Evolutionary conservation across 371 early-diverging fungal genomes (phyloP), one percentile per base, ranked within the genome.

Genomic region (Mucor saturninus): DNA sequence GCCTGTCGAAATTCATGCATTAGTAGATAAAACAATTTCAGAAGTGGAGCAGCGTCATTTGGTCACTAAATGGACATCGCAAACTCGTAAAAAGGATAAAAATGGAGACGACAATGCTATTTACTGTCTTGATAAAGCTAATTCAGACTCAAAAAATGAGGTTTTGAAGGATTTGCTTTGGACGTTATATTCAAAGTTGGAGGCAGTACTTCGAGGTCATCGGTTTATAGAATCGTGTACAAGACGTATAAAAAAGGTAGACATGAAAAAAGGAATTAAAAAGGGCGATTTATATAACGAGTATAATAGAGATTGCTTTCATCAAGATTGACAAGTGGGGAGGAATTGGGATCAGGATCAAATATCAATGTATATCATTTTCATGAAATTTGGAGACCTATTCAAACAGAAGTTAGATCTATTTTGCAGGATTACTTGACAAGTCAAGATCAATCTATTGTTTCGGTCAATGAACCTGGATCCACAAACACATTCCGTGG

Each of bases 21-120:
- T 97, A 9, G 94, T 95, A 15, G 97, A 97, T 66, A 85, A 92
- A 56, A 91, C 95, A 2, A 88, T 96, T 43, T 76, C 77, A 26
- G 94, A 98, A 74, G 91, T 91, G 1, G 94, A 95, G 59, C 87
- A 91, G 59, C 83, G 92, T 81, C 21, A 48, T 54, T 30, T 50
- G 10, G 30, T 50, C 30, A 50, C 50, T 3, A 50, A 50, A 9
- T 50, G 50, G 50, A 4, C 50, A 5, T 50, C 50, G 2, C 11
- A 37, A 0, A 42, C 11, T 4, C 49, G 43, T 14, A 60, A 60
- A 38, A 63, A 43, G 31, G 68, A 74, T n/a, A 73, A 46, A 37
- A 68, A 62, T 5, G 56, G 37, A 13, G 72, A 71, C 42, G 77
- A 76, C 7, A 63, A 46, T 13, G 80, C 82, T 13, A 73, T 85